Conservation (phyloP, 2,329 filamentous ascomycete genomes). For the Paraphaeosphaeria sporulosa region DNA sequence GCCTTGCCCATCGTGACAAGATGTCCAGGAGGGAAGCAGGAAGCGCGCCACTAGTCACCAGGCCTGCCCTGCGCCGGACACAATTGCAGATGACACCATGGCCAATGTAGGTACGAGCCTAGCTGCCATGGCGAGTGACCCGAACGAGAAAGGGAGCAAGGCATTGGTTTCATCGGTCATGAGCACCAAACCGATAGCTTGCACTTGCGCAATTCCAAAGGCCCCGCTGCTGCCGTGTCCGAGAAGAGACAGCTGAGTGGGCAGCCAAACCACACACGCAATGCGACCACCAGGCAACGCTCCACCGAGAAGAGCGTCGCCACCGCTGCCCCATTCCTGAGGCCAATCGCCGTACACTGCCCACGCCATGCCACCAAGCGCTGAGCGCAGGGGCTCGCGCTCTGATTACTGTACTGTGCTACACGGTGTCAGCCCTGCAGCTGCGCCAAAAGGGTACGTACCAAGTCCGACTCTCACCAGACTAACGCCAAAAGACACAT, state of each 20-base stretch:
- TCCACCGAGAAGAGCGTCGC: background rate
- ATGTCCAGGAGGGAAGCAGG: slow-evolving; percentile 6
- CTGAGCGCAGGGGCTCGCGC: slow-evolving; percentile 28
- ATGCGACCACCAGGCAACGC: background rate
- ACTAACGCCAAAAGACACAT: background rate
- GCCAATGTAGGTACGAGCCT: slow-evolving; percentile 40
- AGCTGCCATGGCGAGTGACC: slow-evolving; percentile 29
- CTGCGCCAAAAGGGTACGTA: slow-evolving; percentile 22
- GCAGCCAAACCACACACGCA: no score
- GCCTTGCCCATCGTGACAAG: slow-evolving; percentile 30
- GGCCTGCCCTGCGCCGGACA: slow-evolving; percentile 41
- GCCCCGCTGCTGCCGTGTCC: slow-evolving; percentile 6
- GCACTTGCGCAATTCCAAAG: background rate
- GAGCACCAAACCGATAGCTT: slow-evolving; percentile 17
- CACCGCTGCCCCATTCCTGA: slow-evolving; percentile 19
- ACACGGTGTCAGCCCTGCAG: slow-evolving; percentile 41
- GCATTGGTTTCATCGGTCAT: slow-evolving; percentile 44
- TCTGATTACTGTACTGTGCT: slow-evolving; percentile 21
- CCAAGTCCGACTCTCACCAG: slow-evolving; percentile 5
- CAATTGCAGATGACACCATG: slow-evolving; percentile 30
- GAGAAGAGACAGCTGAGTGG: no score
- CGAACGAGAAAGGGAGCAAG: slow-evolving; percentile 22
- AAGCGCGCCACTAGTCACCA: slow-evolving; percentile 39
- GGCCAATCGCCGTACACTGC: slow-evolving; percentile 13
- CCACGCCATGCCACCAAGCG: background rate